phyloP scores from a whole-genome alignment of 2,329 filamentous ascomycete species.

The Diaporthe longicolla region DNA sequence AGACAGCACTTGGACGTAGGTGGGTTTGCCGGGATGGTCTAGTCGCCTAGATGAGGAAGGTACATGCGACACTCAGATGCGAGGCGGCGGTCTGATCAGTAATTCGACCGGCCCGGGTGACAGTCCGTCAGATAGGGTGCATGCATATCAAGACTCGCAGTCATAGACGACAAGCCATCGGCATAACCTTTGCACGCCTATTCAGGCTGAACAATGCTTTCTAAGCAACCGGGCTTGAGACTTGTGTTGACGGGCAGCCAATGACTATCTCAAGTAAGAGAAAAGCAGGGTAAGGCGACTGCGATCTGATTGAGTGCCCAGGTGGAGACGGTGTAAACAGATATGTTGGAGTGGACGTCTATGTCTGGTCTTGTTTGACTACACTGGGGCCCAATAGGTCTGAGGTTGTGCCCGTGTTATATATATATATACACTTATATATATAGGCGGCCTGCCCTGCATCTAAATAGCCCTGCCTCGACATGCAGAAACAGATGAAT shows the following conservation, averaged over 20 bases:
- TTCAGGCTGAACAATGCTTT: neutral
- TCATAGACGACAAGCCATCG: neutral
- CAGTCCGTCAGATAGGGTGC: neutral
- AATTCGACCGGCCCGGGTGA: conserved; percentile 10
- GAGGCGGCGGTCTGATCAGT: neutral
- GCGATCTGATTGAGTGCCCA: neutral
- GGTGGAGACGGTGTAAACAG: neutral
- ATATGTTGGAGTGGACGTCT: neutral
- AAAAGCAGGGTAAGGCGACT: neutral
- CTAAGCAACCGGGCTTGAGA: neutral
- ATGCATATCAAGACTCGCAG: neutral
- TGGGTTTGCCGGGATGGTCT: neutral
- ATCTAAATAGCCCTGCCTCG: too few relatives aligned
- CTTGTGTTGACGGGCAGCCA: neutral
- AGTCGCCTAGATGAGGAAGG: conserved; percentile 33
- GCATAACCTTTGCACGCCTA: neutral
- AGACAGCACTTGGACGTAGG: neutral
- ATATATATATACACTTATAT: too few relatives aligned
- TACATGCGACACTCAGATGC: conserved; percentile 30
- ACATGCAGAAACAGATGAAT: too few relatives aligned
- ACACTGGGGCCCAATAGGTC: too few relatives aligned
- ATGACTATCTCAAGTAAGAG: too few relatives aligned
- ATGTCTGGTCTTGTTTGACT: neutral
- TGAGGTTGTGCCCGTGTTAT: too few relatives aligned
- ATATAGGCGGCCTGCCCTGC: too few relatives aligned